Conservation (phyloP, 495 filamentous ascomycete species). For the Lasiosphaeriaceae sp. region DNA sequence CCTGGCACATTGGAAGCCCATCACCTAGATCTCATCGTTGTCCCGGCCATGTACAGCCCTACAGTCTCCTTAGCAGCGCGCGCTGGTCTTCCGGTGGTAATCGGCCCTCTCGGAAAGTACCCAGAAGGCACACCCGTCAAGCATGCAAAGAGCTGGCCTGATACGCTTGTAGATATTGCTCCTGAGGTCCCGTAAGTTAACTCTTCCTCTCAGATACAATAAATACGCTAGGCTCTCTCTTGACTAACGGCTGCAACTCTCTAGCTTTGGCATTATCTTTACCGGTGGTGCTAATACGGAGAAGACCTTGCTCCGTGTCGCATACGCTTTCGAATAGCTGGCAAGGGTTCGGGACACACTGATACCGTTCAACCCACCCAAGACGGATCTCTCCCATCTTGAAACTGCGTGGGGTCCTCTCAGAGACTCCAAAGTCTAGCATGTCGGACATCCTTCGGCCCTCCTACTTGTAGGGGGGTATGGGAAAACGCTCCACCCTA, state of each 20-base stretch:
- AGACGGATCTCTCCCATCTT: slow-evolving; percentile 33
- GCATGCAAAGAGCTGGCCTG: slow-evolving; percentile 2
- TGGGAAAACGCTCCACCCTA: too few species aligned
- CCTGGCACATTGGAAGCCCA: slow-evolving; percentile 2
- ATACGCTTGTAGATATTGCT: slow-evolving; percentile 10
- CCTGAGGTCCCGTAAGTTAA: slow-evolving; percentile 7
- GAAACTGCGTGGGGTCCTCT: too few species aligned
- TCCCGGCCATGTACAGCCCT: slow-evolving; percentile 26
- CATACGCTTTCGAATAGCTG: slow-evolving; percentile 65
- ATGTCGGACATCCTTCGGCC: too few species aligned
- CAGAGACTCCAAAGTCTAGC: too few species aligned
- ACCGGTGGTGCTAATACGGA: slow-evolving; percentile 47
- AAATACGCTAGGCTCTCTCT: not conserved
- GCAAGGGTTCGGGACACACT: slow-evolving; percentile 46
- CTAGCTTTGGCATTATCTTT: slow-evolving; percentile 38
- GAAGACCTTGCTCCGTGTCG: slow-evolving; percentile 54
- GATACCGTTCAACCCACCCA: slow-evolving; percentile 45
- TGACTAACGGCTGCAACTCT: not conserved
- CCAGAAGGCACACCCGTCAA: slow-evolving; percentile 4
- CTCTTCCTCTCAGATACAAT: not conserved
- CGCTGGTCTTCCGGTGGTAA: slow-evolving; percentile 33
- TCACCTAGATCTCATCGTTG: slow-evolving; percentile 38
- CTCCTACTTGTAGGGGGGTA: too few species aligned
- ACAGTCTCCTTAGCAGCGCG: slow-evolving; percentile 20
- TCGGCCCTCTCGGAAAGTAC: slow-evolving; percentile 40